Evolutionary conservation across 2,329 filamentous ascomycete species (phyloP), one percentile per base, ranked within the genome.

Genomic region (Domatiomyces catenatus): DNA sequence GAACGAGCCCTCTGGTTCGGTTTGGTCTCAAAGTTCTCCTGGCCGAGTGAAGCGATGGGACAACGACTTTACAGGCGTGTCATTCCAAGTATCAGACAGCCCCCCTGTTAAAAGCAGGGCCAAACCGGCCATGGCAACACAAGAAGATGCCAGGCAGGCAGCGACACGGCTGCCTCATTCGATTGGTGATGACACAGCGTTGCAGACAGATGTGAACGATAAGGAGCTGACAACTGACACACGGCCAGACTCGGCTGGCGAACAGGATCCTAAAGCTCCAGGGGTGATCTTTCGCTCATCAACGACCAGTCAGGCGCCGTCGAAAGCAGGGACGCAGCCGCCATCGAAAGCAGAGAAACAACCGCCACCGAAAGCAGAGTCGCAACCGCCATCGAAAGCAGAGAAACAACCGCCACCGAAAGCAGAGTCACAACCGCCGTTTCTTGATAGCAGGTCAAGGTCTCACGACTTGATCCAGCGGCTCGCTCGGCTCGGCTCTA

Each of bases 391-490:
- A 50, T 53, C 47, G 1, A 55, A 42, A 43, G 48, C 54, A n/a
- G 48, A 49, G 15, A 39, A 48, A 12, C 65, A 61, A 50, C 59
- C 61, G 17, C 51, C 48, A 15, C 52, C 47, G 1, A 55, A 42
- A 43, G 48, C 54, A n/a, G 48, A 49, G 15, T 28, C 49, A 12
- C 65, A 61, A 50, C 59, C 61, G 17, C 63, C 57, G 51, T 53
- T 44, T 60, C 17, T 8, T 20, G 24, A 28, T 32, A 17, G 58
- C 54, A 44, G 66, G 63, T 49, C 59, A 61, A 64, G 68, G 49
- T 69, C 68, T 1, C 62, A 65, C 36, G 66, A 69, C n/a, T 60
- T 71, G 44, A 59, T 72, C 42, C 67, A 68, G 45, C 68, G 63
- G 51, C 58, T 72, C 8, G 64, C 68, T 3, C 62, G 69, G 50